Conservation (phyloP, 306 rosid species). For the Arachis hypogaea region DNA sequence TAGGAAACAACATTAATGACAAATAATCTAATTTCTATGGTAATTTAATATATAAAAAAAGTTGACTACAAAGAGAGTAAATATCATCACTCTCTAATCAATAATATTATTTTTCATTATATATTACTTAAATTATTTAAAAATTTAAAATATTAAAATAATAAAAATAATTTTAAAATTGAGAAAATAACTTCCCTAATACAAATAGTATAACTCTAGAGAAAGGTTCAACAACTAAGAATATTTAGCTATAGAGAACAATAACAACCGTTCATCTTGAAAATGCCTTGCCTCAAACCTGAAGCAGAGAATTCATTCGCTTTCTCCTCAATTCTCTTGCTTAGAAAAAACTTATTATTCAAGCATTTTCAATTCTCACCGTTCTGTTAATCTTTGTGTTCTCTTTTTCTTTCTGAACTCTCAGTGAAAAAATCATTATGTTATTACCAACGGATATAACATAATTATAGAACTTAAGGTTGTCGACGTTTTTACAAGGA, state of each 20-base stretch:
- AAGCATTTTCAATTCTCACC: slow-evolving; percentile 13
- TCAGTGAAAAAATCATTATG: neutral
- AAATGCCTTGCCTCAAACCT: slow-evolving; percentile 45
- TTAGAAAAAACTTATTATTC: slow-evolving; percentile 33
- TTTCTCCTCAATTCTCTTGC: slow-evolving; percentile 37
- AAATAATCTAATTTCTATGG: no score
- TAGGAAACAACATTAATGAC: no score
- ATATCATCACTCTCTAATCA: no score
- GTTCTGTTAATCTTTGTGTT: slow-evolving; percentile 29
- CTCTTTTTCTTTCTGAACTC: slow-evolving; percentile 1
- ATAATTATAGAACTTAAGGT: neutral
- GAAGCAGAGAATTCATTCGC: slow-evolving; percentile 54
- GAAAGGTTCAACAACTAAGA: slow-evolving; percentile 39
- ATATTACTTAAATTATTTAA: no score
- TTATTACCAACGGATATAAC: no score
- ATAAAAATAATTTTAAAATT: no score
- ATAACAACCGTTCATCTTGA: slow-evolving; percentile 43
- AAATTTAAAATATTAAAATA: no score
- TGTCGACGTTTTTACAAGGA: slow-evolving; percentile 1
- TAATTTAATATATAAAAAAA: no score
- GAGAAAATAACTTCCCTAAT: no score
- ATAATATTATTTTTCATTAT: no score
- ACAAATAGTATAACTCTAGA: no score
- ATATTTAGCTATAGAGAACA: slow-evolving; percentile 37
- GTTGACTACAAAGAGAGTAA: no score